These are phyloP conservation scores for Metschnikowia henanensis DNA, from an alignment of 805 yeast genomes.

Conservation along the genomic window DNA sequence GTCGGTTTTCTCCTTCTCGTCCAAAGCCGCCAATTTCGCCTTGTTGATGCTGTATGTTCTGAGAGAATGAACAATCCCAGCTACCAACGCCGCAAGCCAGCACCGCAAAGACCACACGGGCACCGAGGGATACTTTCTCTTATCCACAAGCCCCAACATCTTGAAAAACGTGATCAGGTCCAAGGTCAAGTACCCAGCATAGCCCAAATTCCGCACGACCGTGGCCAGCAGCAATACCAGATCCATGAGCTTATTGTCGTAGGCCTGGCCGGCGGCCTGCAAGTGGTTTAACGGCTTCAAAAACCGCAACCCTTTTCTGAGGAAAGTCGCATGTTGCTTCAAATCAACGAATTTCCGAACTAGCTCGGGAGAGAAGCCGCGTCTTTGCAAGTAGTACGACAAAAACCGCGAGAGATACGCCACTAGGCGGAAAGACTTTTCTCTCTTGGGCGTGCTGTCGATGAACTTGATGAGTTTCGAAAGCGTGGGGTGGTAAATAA, in stretches of 20 bases:
- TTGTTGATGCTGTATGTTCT: constrained; percentile 50
- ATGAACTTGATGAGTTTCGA: constrained; percentile 60
- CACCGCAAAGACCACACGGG: constrained; percentile 63
- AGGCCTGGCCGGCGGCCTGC: constrained; percentile 64
- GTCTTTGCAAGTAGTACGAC: constrained; percentile 56
- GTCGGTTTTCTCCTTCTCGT: constrained; percentile 24
- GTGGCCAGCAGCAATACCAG: constrained; percentile 53
- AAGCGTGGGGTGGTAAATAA: constrained; percentile 74
- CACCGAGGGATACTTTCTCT: constrained; percentile 44
- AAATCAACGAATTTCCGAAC: constrained; percentile 53
- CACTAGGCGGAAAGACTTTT: constrained; percentile 72
- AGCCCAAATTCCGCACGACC: constrained; percentile 57
- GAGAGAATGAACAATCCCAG: constrained; percentile 61
- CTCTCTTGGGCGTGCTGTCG: constrained; percentile 73
- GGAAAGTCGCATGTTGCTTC: constrained; percentile 60
- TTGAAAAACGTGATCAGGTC: constrained; percentile 65
- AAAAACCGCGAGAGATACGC: constrained; percentile 81
- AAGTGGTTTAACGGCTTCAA: constrained; percentile 78
- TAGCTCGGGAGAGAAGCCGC: constrained; percentile 50
- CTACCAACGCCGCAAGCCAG: constrained; percentile 74
- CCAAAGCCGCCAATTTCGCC: constrained; percentile 32
- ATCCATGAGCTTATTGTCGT: constrained; percentile 70
- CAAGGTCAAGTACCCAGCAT: constrained; percentile 59
- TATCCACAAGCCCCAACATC: constrained; percentile 54
- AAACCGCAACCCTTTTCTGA: constrained; percentile 83